Percentiles rank a stretch among this genome's conserved stretches.
These are phyloP conservation scores for Pueraria montana DNA, from an alignment of 306 rosid genomes.

Conservation along the genomic window DNA sequence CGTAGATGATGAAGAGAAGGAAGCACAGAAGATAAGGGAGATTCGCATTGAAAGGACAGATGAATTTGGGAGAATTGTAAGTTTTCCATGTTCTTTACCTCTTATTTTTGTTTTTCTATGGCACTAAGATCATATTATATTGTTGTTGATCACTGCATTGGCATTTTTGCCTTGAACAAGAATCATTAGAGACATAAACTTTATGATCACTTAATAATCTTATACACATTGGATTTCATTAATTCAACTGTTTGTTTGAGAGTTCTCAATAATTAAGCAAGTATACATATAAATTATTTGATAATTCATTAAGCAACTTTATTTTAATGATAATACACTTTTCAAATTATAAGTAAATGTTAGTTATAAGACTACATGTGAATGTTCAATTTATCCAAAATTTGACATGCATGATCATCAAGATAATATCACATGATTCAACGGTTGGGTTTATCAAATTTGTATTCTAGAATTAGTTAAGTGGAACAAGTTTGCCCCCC, in stretches of 20 bases:
- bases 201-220: background rate
- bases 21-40: slow-evolving; percentile 73
- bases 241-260: background rate
- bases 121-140: slow-evolving; percentile 24
- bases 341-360: background rate
- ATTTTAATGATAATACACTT: background rate
- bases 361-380: background rate
- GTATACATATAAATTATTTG: background rate
- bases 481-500: background rate
- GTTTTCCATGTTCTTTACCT: slow-evolving; percentile 46
- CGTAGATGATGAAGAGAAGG: slow-evolving; percentile 71
- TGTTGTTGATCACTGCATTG: slow-evolving; percentile 23
- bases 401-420: background rate
- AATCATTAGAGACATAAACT: background rate
- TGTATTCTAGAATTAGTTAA: background rate
- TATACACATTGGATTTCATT: background rate
- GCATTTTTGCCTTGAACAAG: slow-evolving; percentile 28
- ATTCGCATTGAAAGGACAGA: slow-evolving; percentile 94
- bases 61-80: slow-evolving; percentile 94
- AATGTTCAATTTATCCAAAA: background rate
- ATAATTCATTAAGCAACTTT: background rate
- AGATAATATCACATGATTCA: background rate
- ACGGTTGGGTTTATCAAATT: background rate
- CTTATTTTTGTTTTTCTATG: background rate
- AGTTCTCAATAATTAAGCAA: background rate